Base-by-base conservation (phyloP, 176 grass and related monocot genomes). In the Triticum timopheevii region DNA sequence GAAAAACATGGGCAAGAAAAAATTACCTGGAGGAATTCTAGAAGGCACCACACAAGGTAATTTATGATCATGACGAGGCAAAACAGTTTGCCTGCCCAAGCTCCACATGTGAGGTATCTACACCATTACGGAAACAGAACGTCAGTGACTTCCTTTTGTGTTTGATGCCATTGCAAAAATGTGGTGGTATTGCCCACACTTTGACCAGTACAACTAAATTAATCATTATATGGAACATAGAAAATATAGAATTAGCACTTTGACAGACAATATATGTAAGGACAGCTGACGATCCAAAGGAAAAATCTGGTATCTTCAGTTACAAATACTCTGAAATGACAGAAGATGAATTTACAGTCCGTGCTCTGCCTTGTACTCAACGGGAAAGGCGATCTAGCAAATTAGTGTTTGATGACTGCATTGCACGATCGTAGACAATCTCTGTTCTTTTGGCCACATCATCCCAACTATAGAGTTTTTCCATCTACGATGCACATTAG, bases 391-490 rank as follows among this genome's bases (percentile, higher is more conserved):
- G 90, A 61, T 93, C 85, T 59, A 98, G 81, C 25, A 98, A 85
- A 88, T 73, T 92, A 35, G 86, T 92, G 24, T 90, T 85, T 23
- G 86, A 50, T 25, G 77, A 92, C 22, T 84, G 78, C 86, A 95
- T 87, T 77, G 93, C 89, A 83, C 78, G 80, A 74, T 92, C 84
- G 66, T 95, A 98, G 24, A 98, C 93, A 35, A 93, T 92, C 81
- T 92, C 93, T 49, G 96, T 98, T 90, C 96, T 95, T 84, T 92
- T 89, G 1, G 95, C 93, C 40, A 98, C 95, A 81, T 98, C 95
- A 89, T 98, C 93, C 95, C 95, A 98, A 80, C 93, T 98, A 73
- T 98, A 98, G 30, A 95, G 82, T 49, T 73, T 89, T 93, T 93
- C 93, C 91, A 98, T 93, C 96, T 98, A 84, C 0, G 9, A 76